Base-by-base conservation (phyloP, 1,284 basidiomycete species). In the Megacollybia platyphylla region DNA sequence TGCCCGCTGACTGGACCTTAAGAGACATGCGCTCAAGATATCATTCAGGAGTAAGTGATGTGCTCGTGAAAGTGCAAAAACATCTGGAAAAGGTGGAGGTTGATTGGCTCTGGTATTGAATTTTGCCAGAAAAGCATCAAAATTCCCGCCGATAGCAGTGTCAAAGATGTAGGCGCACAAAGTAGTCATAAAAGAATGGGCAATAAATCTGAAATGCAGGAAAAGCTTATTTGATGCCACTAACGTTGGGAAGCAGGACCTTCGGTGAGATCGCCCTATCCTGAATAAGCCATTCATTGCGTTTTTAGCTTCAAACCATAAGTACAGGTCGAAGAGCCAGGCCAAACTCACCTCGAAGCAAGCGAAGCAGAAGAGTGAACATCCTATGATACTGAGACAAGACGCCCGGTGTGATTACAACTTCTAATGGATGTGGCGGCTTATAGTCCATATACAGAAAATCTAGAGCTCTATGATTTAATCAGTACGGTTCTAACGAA, bases 361-460 rank as follows among this genome's bases (percentile, higher is more conserved):
- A 63, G 17, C 87, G 72, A 18, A 93, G 63, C 29, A 89, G 68
- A 51, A 90, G 78, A 0, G 82, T 71, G 56, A 90, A 88, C 44
- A 90, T 64, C 24, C 80, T 64, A 51, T 90, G 86, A 54, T 91
- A 92, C 57, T 90, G 91, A n/a, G 73, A 78, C 30, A 90, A 60
- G 30, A 85, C 70, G 1, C 72, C 65, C 0, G 70, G 62, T 0
- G 85, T 76, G 28, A 93, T 79, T 6, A 92, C 56, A 7, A 79
- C 67, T 38, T 78, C 72, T 31, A 92, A 62, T 0, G 86, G 73
- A 17, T 68, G 65, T 1, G 87, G 86, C 9, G 87, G 79, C 49
- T 81, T 82, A 59, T 92, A 93, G 47, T 87, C 78, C 63, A 92
- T 77, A 54, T 87, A 87, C 11, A 93, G 60, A 52, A 91, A 93